Percentiles rank a stretch among this genome's conserved stretches.
Evolutionary conservation across 2,329 filamentous ascomycete species (phyloP).

Genomic region (Cercospora sp.): DNA sequence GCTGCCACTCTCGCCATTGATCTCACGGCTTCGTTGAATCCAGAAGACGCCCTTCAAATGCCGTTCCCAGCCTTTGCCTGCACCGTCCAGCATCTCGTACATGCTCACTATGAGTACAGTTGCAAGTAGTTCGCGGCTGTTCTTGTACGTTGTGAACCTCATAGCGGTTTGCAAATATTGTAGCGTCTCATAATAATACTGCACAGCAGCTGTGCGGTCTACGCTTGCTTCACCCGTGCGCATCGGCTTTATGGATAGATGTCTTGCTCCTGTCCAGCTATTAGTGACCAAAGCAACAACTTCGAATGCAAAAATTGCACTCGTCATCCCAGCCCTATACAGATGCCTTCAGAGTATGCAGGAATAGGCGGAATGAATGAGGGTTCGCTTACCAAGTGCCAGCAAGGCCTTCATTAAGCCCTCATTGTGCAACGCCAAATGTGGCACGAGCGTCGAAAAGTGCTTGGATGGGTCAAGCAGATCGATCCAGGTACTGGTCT

Average conservation of each 20-base stretch:
- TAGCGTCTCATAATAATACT: conserved; percentile 64
- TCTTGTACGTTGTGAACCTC: conserved; percentile 58
- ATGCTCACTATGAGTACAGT: conserved; percentile 62
- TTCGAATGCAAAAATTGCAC: neutral
- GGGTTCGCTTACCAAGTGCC: conserved; percentile 44
- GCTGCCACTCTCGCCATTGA: conserved; percentile 59
- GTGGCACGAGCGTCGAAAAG: conserved; percentile 42
- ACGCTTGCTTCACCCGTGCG: conserved; percentile 30
- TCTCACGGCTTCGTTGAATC: conserved; percentile 63
- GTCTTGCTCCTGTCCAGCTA: conserved; percentile 44
- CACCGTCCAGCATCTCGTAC: conserved; percentile 66
- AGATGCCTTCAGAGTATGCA: neutral
- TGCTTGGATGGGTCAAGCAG: conserved; percentile 47
- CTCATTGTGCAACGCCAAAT: conserved; percentile 53
- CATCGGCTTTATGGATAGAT: conserved; percentile 46
- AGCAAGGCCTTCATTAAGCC: conserved; percentile 60
- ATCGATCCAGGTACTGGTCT: conserved; percentile 45
- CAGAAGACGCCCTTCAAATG: conserved; percentile 66
- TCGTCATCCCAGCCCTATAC: neutral
- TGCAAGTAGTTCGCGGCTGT: conserved; percentile 58
- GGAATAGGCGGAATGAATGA: neutral
- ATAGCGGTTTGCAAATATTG: conserved; percentile 63
- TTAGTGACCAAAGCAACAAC: neutral
- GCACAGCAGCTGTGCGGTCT: conserved; percentile 41
- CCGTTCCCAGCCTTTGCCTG: conserved; percentile 59